phyloP scores from a whole-genome alignment of 2,329 filamentous ascomycete genomes.

The Blastomyces emzantsi region DNA sequence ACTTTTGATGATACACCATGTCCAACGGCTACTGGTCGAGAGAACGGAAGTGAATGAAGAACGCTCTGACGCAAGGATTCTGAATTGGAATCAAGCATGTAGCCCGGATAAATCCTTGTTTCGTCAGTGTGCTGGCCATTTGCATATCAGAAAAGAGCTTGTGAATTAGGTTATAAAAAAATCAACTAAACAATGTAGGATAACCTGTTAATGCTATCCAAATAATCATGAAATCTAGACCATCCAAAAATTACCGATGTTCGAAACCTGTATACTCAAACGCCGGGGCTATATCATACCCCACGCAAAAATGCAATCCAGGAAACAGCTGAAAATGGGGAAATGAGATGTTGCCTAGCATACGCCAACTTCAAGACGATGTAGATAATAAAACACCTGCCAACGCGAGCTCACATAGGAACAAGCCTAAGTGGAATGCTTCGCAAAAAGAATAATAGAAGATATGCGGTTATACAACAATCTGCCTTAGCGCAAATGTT shows the following conservation, averaged over 20 bases:
- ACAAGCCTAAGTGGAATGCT: neutral
- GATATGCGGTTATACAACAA: neutral
- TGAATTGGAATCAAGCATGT: neutral
- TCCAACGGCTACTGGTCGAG: neutral
- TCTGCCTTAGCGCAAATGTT: neutral
- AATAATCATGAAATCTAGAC: neutral
- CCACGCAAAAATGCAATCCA: neutral
- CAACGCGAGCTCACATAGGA: neutral
- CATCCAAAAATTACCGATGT: neutral
- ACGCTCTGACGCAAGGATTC: too few species aligned
- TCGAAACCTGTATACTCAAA: neutral
- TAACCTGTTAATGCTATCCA: neutral
- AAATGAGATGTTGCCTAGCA: neutral
- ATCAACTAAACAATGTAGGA: neutral
- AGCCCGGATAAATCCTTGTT: neutral
- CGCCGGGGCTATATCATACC: neutral
- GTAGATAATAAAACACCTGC: neutral
- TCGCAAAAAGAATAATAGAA: neutral
- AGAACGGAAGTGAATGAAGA: neutral
- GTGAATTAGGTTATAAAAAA: neutral
- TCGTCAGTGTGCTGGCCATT: neutral
- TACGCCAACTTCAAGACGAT: neutral
- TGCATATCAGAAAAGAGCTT: neutral
- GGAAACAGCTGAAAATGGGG: neutral
- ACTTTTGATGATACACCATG: slow-evolving; percentile 47